Conservation (phyloP, 129 eudicot species). For the Glebionis coronaria region DNA sequence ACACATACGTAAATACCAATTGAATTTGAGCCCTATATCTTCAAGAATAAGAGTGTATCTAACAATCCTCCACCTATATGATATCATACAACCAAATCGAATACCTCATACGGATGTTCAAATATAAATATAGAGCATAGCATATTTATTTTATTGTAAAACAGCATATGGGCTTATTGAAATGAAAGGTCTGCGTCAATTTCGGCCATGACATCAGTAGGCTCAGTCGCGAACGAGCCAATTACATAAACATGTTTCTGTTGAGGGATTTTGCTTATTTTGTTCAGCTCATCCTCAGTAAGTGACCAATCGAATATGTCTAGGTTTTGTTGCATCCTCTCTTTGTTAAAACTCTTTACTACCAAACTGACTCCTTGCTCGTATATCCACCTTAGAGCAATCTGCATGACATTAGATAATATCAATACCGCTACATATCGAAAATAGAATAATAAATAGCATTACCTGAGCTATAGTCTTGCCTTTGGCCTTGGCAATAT, state of each 20-base stretch:
- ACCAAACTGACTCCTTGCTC: slow-evolving; percentile 58
- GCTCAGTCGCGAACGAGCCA: slow-evolving; percentile 20
- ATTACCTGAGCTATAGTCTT: slow-evolving; percentile 60
- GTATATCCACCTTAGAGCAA: slow-evolving; percentile 51
- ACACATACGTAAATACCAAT: no score
- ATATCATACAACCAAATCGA: not conserved
- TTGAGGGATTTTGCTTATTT: slow-evolving; percentile 47
- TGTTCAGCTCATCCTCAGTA: slow-evolving; percentile 35
- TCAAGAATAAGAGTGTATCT: no score
- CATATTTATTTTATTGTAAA: not conserved
- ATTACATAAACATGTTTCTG: slow-evolving; percentile 32
- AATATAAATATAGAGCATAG: no score
- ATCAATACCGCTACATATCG: not conserved
- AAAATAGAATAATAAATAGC: not conserved
- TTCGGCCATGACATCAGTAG: slow-evolving; percentile 37
- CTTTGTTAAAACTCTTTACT: slow-evolving; percentile 49
- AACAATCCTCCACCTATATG: not conserved
- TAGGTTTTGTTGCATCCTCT: slow-evolving; percentile 48
- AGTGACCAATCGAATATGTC: slow-evolving; percentile 49
- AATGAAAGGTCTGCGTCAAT: slow-evolving; percentile 43
- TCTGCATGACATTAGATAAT: slow-evolving; percentile 16
- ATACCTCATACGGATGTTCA: not conserved
- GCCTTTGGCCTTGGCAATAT: slow-evolving; percentile 46
- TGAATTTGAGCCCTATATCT: no score
- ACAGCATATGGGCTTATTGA: not conserved